Evolutionary conservation across 1,139 yeast species (phyloP).

Genomic region (Candida buenavistaensis): DNA sequence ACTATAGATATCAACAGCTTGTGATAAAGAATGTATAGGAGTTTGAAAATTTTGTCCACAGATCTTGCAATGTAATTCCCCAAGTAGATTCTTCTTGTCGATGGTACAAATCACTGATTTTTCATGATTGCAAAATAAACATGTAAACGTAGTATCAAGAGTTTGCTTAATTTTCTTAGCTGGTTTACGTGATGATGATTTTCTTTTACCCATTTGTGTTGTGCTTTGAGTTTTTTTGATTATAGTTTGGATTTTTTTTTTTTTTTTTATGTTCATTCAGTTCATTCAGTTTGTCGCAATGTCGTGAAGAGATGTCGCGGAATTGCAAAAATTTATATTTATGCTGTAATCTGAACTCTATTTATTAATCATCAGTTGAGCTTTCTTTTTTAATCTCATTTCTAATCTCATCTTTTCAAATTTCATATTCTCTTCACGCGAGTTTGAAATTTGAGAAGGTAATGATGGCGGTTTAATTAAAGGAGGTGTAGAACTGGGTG

Average conservation of each 20-base stretch:
- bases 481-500: constrained; percentile 7
- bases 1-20: constrained; percentile 92
- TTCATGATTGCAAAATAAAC: constrained; percentile 95
- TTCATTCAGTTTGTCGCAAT: no score
- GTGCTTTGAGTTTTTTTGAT: no score
- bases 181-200: constrained; percentile 85
- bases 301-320: no score
- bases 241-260: no score
- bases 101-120: constrained; percentile 84
- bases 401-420: constrained; percentile 46
- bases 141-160: constrained; percentile 82
- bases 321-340: no score
- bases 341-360: no score
- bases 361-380: constrained; percentile 38
- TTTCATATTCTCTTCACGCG: constrained; percentile 36
- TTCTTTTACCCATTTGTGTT: constrained; percentile 88
- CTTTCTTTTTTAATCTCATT: constrained; percentile 46
- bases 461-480: neutral
- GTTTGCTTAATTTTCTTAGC: constrained; percentile 75
- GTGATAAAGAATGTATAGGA: constrained; percentile 76
- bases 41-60: constrained; percentile 96
- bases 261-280: no score
- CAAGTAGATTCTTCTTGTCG: constrained; percentile 85
- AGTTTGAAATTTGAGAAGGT: constrained; percentile 10
- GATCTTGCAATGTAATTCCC: constrained; percentile 83